These are phyloP conservation scores for Narthecium ossifragum DNA, from an alignment of 106 monocot genomes.

Conservation along the genomic window DNA sequence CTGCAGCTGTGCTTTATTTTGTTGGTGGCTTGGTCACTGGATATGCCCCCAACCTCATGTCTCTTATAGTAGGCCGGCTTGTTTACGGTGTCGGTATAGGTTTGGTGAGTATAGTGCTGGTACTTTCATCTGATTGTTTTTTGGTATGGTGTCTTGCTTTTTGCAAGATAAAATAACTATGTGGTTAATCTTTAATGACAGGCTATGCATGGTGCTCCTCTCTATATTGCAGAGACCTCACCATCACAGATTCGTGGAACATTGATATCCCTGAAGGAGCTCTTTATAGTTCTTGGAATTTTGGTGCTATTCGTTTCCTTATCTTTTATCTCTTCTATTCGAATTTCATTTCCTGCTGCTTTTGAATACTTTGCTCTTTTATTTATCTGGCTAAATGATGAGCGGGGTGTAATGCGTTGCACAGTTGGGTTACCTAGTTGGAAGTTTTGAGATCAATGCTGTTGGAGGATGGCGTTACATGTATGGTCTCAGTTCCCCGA, in stretches of 20 bases:
- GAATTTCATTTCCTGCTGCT: not conserved
- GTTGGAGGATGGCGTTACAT: slow-evolving; percentile 97
- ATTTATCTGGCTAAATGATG: slow-evolving; percentile 1
- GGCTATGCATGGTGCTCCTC: slow-evolving; percentile 99
- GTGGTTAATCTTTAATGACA: slow-evolving; percentile 13
- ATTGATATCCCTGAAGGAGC: slow-evolving; percentile 92
- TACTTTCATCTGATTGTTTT: not conserved
- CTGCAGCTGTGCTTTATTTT: slow-evolving; percentile 65
- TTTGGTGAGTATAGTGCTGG: slow-evolving; percentile 79
- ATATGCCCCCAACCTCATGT: slow-evolving; percentile 55
- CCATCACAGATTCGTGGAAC: slow-evolving; percentile 98
- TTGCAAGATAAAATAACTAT: not conserved
- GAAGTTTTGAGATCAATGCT: slow-evolving; percentile 71
- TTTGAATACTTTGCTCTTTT: slow-evolving; percentile 4
- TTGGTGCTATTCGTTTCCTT: slow-evolving; percentile 39
- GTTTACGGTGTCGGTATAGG: slow-evolving; percentile 92
- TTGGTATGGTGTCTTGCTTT: not conserved
- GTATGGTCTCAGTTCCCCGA: slow-evolving; percentile 83
- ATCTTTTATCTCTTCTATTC: not conserved
- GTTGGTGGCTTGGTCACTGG: slow-evolving; percentile 63
- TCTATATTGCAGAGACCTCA: slow-evolving; percentile 94
- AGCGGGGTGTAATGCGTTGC: slow-evolving; percentile 11
- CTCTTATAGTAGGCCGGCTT: slow-evolving; percentile 79
- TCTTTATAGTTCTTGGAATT: slow-evolving; percentile 94
- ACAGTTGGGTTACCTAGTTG: slow-evolving; percentile 90